Evolutionary conservation across 352 stramenopile species (phyloP).

Genomic region (Pythium rishiriense): DNA sequence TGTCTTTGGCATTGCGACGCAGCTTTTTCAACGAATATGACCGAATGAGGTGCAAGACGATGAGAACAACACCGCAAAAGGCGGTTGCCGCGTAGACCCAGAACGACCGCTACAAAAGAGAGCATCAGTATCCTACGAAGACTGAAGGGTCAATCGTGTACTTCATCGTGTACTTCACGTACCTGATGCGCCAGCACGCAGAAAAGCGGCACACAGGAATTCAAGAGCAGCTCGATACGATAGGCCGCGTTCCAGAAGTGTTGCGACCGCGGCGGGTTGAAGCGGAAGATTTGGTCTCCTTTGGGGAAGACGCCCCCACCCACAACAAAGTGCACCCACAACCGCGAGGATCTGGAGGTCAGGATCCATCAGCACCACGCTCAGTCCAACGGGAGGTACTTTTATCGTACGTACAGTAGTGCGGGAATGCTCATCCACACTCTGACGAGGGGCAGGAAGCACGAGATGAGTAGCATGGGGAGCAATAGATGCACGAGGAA

Average conservation of each 20-base stretch:
- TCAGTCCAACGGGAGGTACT: background rate
- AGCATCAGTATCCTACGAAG: background rate
- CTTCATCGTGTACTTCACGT: constrained; percentile 2
- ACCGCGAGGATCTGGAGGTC: constrained; percentile 52
- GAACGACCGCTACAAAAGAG: constrained; percentile 52
- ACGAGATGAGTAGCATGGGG: constrained; percentile 74
- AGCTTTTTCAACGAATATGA: constrained; percentile 77
- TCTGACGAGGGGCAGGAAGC: constrained; percentile 69
- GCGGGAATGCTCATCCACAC: constrained; percentile 83
- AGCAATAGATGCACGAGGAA: constrained; percentile 67
- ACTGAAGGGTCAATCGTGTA: too few relatives aligned
- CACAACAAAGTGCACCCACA: constrained; percentile 79
- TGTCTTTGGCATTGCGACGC: constrained; percentile 59
- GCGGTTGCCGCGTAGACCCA: constrained; percentile 76
- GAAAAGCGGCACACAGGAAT: constrained; percentile 74
- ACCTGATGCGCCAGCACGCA: constrained; percentile 82
- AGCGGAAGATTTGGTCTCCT: constrained; percentile 78
- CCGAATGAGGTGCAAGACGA: constrained; percentile 65
- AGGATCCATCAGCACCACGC: background rate
- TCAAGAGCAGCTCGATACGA: constrained; percentile 80
- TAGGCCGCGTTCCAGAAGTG: constrained; percentile 83
- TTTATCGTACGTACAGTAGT: constrained; percentile 48
- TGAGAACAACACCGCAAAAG: constrained; percentile 53
- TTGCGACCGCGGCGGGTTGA: constrained; percentile 63
- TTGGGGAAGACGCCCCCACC: constrained; percentile 71